Evolutionary conservation across 1,284 basidiomycete species (phyloP), one percentile per base, ranked within the genome.

Genomic region (Agaricales sp.): DNA sequence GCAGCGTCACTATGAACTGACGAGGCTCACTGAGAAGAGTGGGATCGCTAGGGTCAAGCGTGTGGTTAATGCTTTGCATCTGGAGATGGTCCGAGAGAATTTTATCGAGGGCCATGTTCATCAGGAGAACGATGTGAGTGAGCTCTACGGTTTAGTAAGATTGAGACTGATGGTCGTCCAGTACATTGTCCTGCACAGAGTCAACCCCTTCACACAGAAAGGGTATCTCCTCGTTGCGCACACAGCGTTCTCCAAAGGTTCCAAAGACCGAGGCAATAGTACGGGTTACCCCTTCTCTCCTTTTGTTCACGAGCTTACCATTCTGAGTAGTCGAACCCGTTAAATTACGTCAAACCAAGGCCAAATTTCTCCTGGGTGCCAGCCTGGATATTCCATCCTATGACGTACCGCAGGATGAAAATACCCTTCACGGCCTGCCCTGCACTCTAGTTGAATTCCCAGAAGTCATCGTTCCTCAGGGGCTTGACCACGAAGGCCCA

Each of bases 31-130:
- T 13, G 69, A 74, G 49, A 62, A 67, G 18, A 80, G 78, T 47
- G 88, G 88, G 1, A 92, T 96, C 57, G 83, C 86, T 4, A 75
- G 67, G 49, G 80, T 86, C 47, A 97, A 97, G 73, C 72, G 89
- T 49, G 63, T 94, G 0, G 60, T 97, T 53, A 97, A 96, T 60
- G 78, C 83, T 50, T 63, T 97, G 45, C 92, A 92, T 64, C 70
- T 87, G 35, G 91, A 97, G 69, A 93, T 97, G 88, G 77, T 90
- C 4, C 68, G 87, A 23, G 79, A 73, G 1, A 87, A 81, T 0
- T 95, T 77, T 56, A 79, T 81, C 53, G 93, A 97, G 63, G 93
- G 92, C 0, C 91, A 96, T 66, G 90, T 97, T 11, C 92, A 93
- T 60, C 91, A 96, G 63, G 94, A 97, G 62, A 91, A 89, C 55